Percentiles rank a stretch among this genome's conserved stretches.
Evolutionary conservation across 352 stramenopile genomes (phyloP).

Genomic region (Phytophthora sp.): DNA sequence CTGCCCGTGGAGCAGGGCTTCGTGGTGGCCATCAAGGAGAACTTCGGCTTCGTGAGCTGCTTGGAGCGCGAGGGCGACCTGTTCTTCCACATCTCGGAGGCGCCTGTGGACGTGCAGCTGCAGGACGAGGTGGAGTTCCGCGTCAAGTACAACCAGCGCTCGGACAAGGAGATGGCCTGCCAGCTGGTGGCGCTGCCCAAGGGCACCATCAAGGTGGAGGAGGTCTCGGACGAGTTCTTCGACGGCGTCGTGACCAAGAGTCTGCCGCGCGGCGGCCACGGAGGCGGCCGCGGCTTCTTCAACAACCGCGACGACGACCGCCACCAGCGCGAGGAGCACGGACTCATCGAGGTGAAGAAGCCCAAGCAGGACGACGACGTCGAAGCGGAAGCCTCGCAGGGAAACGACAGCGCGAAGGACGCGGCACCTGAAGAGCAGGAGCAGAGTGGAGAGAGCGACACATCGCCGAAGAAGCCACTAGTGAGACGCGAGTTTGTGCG

Average conservation of each 20-base stretch:
- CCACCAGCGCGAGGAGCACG: constrained; percentile 47
- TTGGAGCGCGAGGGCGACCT: constrained; percentile 72
- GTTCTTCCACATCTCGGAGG: constrained; percentile 87
- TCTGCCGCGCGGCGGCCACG: constrained; percentile 42
- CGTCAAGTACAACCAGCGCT: constrained; percentile 76
- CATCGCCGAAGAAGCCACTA: constrained; percentile 15
- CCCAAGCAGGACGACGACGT: constrained; percentile 2
- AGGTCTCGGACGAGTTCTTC: constrained; percentile 57
- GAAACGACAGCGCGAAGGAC: background rate
- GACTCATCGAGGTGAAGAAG: constrained; percentile 52
- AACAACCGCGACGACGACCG: constrained; percentile 41
- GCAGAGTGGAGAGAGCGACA: constrained; percentile 4
- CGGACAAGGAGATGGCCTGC: constrained; percentile 73
- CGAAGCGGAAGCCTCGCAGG: background rate
- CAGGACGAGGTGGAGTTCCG: constrained; percentile 82
- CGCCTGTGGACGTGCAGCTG: constrained; percentile 67
- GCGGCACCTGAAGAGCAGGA: constrained; percentile 1
- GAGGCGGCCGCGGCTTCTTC: constrained; percentile 36
- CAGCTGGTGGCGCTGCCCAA: constrained; percentile 72
- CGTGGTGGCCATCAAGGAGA: constrained; percentile 58
- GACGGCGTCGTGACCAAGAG: constrained; percentile 75
- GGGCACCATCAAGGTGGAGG: constrained; percentile 77
- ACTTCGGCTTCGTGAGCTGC: constrained; percentile 67
- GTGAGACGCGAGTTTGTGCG: constrained; percentile 47
- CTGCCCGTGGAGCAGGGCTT: constrained; percentile 45